Conservation (phyloP, 2,329 filamentous ascomycete genomes). For the Dissoconium aciculare region DNA sequence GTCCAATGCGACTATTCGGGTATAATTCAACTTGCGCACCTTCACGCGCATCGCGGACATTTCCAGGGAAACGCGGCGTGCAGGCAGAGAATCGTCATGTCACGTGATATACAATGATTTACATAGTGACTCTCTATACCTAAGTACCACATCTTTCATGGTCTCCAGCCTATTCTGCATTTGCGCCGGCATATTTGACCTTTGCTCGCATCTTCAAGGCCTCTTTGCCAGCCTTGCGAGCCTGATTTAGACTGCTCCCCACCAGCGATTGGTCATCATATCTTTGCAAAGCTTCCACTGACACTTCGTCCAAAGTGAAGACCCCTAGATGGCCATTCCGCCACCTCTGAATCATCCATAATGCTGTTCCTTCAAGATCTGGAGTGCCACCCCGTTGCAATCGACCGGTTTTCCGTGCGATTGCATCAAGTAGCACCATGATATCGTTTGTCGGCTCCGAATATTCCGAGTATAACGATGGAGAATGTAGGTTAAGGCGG, state of each 20-base stretch:
- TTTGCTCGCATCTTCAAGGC: constrained; percentile 11
- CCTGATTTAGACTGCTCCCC: constrained; percentile 51
- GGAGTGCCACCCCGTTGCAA: constrained; percentile 57
- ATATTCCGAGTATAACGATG: constrained; percentile 47
- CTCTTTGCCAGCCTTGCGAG: constrained; percentile 51
- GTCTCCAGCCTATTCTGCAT: too few relatives aligned
- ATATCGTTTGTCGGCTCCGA: constrained; percentile 70
- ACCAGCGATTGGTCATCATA: not conserved
- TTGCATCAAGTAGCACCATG: constrained; percentile 50
- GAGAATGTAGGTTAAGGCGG: constrained; percentile 56
- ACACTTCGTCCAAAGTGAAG: constrained; percentile 67
- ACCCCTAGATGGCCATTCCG: constrained; percentile 58
- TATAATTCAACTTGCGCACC: too few relatives aligned
- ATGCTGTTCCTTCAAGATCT: constrained; percentile 56
- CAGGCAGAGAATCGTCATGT: too few relatives aligned
- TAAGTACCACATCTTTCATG: too few relatives aligned
- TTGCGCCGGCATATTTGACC: too few relatives aligned
- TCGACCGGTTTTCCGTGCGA: constrained; percentile 62
- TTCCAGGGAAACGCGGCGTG: too few relatives aligned
- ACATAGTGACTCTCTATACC: too few relatives aligned
- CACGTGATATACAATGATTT: too few relatives aligned
- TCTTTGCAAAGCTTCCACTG: constrained; percentile 42
- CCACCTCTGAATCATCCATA: constrained; percentile 74
- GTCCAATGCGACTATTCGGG: too few relatives aligned
- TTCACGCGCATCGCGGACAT: too few relatives aligned